Evolutionary conservation across 208 protist species (phyloP).

Genomic region (Leptomonas seymouri): DNA sequence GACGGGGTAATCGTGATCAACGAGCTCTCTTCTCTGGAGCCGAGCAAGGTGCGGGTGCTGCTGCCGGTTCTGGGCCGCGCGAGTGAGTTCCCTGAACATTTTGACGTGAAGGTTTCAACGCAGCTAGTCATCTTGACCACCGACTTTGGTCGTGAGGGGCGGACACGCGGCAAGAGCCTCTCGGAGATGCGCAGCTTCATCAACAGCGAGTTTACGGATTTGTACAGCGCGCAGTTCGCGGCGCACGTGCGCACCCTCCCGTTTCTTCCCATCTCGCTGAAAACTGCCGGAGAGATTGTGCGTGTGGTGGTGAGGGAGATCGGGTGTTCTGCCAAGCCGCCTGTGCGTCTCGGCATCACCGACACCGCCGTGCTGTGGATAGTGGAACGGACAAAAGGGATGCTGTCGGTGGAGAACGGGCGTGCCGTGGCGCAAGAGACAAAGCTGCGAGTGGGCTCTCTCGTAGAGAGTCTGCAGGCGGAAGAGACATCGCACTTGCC

Average conservation of each 20-base stretch:
- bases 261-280: slow-evolving; percentile 62
- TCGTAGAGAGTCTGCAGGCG: slow-evolving; percentile 16
- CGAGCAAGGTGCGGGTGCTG: slow-evolving; percentile 54
- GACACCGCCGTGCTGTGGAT: slow-evolving; percentile 36
- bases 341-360: slow-evolving; percentile 20
- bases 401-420: slow-evolving; percentile 40
- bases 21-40: slow-evolving; percentile 56
- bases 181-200: slow-evolving; percentile 65
- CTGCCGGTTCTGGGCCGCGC: slow-evolving; percentile 58
- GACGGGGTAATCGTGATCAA: slow-evolving; percentile 79
- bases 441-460: slow-evolving; percentile 27
- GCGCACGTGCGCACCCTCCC: slow-evolving; percentile 67
- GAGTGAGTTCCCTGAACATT: slow-evolving; percentile 47
- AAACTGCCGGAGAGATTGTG: slow-evolving; percentile 56
- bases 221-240: slow-evolving; percentile 49
- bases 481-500: neutral
- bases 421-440: slow-evolving; percentile 40
- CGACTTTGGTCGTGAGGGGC: slow-evolving; percentile 74
- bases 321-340: slow-evolving; percentile 27
- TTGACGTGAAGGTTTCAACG: slow-evolving; percentile 26
- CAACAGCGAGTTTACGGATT: slow-evolving; percentile 53
- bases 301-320: slow-evolving; percentile 38
- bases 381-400: slow-evolving; percentile 35
- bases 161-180: slow-evolving; percentile 67
- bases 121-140: slow-evolving; percentile 75